Evolutionary conservation across 768 basidiomycete genomes (phyloP).

Genomic region (Lactarius vividus): DNA sequence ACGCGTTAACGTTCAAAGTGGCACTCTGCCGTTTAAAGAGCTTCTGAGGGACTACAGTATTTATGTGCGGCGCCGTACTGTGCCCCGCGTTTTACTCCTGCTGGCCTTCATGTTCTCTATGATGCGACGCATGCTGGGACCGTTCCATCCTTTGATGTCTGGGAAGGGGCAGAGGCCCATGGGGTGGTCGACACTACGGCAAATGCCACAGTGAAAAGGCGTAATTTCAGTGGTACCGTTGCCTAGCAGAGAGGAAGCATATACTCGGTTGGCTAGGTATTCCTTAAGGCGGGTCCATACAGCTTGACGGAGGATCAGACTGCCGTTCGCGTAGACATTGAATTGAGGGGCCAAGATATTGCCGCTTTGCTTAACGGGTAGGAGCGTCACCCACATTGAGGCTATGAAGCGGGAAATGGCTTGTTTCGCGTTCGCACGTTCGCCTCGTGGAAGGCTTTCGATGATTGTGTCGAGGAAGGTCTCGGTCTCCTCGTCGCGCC

Average conservation of each 20-base stretch:
- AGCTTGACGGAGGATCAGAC: neutral
- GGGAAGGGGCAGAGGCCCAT: neutral
- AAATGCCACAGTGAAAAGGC: neutral
- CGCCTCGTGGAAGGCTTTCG: neutral
- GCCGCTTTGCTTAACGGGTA: neutral
- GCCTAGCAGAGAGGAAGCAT: neutral
- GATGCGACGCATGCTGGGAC: neutral
- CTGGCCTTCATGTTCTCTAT: neutral
- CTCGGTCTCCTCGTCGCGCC: neutral
- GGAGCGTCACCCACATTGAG: neutral
- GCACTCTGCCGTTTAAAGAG: neutral
- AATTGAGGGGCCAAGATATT: neutral
- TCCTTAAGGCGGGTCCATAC: neutral
- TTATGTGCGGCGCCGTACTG: neutral
- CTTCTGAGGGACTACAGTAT: neutral
- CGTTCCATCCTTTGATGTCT: neutral
- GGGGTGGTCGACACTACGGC: neutral
- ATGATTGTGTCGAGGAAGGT: neutral
- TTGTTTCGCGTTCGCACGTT: neutral
- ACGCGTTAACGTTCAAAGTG: neutral
- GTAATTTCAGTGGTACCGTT: neutral
- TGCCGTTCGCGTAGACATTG: neutral
- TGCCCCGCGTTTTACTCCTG: neutral
- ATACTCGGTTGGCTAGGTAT: neutral
- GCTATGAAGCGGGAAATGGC: neutral